Evolutionary conservation across 345 rosid species (phyloP).

Genomic region (Citrus unshiu): DNA sequence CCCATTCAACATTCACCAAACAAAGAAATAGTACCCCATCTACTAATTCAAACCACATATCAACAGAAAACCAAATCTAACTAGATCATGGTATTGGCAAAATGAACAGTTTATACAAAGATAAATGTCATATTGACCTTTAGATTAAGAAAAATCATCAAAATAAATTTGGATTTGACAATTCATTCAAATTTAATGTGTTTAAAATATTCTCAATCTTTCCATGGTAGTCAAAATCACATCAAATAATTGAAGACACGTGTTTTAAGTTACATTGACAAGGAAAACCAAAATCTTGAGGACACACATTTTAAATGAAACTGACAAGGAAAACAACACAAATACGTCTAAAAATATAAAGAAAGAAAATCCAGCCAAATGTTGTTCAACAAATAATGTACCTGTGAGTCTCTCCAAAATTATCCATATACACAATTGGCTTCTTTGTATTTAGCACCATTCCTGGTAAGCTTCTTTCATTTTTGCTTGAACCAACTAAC

Average conservation of each 20-base stretch:
- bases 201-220: not conserved
- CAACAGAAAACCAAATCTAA: not conserved
- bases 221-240: not conserved
- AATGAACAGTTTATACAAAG: not conserved
- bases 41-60: not conserved
- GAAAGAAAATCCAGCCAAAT: conserved; percentile 8
- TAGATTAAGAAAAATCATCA: not conserved
- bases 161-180: not conserved
- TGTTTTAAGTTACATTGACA: not conserved
- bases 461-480: conserved; percentile 71
- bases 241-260: not conserved
- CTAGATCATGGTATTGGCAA: not conserved
- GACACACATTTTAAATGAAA: not conserved
- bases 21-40: not conserved
- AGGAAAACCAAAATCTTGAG: not conserved
- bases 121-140: not conserved
- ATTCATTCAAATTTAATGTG: not conserved
- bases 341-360: not conserved
- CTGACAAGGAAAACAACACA: not conserved
- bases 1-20: not conserved
- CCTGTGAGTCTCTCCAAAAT: conserved; percentile 70
- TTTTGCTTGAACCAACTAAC: conserved; percentile 57
- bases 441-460: conserved; percentile 80
- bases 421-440: conserved; percentile 55
- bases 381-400: conserved; percentile 19